Conservation (phyloP, 768 basidiomycete genomes). For the Panus rudis region DNA sequence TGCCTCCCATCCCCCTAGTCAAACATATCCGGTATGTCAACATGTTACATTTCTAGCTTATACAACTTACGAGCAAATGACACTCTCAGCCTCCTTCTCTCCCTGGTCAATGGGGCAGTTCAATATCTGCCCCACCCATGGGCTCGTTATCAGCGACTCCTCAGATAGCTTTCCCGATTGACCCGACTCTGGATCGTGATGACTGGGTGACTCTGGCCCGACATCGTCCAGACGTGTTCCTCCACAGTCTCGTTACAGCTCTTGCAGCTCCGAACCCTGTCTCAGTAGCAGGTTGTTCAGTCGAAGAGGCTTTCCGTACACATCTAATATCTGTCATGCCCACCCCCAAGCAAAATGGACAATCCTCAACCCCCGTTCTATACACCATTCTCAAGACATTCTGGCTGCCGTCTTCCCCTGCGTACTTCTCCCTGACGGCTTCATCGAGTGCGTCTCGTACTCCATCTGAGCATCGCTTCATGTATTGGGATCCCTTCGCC, state of each 20-base stretch:
- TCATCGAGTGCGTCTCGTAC: conserved; percentile 62
- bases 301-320: conserved; percentile 74
- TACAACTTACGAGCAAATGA: no score
- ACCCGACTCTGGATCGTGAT: conserved; percentile 47
- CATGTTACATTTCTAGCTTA: neutral
- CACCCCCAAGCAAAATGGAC: conserved; percentile 34
- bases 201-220: conserved; percentile 61
- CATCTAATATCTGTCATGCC: conserved; percentile 63
- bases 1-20: conserved; percentile 4
- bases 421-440: conserved; percentile 71
- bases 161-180: conserved; percentile 28
- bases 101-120: conserved; percentile 14
- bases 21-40: conserved; percentile 14
- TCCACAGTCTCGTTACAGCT: conserved; percentile 48
- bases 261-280: conserved; percentile 59
- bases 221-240: conserved; percentile 49
- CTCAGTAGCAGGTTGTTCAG: conserved; percentile 48
- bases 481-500: conserved; percentile 85
- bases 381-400: conserved; percentile 79
- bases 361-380: conserved; percentile 51
- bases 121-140: conserved; percentile 19
- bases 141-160: conserved; percentile 7
- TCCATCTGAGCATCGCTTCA: conserved; percentile 67
- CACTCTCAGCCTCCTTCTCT: neutral
- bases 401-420: conserved; percentile 75